Base-by-base conservation (phyloP, 2,329 filamentous ascomycete genomes). In the Juglanconis juglandina region DNA sequence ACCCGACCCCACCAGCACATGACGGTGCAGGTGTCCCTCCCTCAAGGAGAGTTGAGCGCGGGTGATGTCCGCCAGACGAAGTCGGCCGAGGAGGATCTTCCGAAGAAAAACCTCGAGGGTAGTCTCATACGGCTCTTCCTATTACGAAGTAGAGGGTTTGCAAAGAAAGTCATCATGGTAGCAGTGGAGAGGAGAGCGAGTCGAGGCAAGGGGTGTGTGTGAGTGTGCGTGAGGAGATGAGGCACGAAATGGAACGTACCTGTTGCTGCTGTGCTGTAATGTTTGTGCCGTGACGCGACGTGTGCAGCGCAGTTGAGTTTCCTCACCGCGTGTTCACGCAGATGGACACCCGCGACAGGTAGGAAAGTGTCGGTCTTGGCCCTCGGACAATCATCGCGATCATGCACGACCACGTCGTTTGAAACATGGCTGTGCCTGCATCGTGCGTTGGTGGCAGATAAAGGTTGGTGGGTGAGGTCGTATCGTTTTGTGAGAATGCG, bases 91-190 rank as follows among this genome's bases (percentile, higher is more conserved):
- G 58, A 35, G 53, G 49, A 54, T 41, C 44, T 41, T 61, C 17
- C 13, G 62, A 59, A 64, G 66, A 60, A 66, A 60, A 48, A 35
- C 58, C 60, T 60, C 64, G 64, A 63, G 61, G 66, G 65, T 64
- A 66, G 70, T 71, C 73, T 76, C 73, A 76, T 72, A 76, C 73
- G 74, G 74, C 74, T 76, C 74, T 76, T 76, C 74, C 74, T 76
- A 72, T 66, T 66, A 60, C 60, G 61, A 68, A 70, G 59, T 63
- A 14, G 44, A 68, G 71, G 70, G 72, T 72, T 71, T 69, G 70
- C 68, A 73, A 71, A 63, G 65, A 61, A 70, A 58, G 67, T 75
- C 72, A 76, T 75, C 73, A 75, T 75, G 57, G 63, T 61, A 62
- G 48, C 59, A n/a, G 35, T 42, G 34, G 49, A 44, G 50, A 52